Percentiles rank a stretch among this genome's conserved stretches.
phyloP scores from a whole-genome alignment of 2,329 filamentous ascomycete species.

The Seiridium cupressi region DNA sequence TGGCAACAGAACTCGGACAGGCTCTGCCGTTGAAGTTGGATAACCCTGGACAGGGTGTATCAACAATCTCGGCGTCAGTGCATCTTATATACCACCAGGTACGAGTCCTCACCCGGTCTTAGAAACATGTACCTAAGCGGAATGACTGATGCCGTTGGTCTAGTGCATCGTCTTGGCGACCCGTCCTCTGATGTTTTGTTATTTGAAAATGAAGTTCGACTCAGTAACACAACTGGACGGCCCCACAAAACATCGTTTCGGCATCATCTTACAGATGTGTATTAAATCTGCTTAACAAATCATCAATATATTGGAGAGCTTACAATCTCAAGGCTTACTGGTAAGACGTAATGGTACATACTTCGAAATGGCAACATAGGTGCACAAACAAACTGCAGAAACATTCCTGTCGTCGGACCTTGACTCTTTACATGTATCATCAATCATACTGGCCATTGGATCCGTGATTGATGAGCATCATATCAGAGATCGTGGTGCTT shows the following conservation, averaged over 20 bases:
- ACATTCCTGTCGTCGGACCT: conserved; percentile 8
- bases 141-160: too few relatives aligned
- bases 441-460: conserved; percentile 1
- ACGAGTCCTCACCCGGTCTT: background rate
- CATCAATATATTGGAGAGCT: conserved; percentile 35
- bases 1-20: conserved; percentile 28
- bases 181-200: conserved; percentile 28
- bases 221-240: conserved; percentile 13
- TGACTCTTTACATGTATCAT: conserved; percentile 5
- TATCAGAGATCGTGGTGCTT: background rate
- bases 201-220: conserved; percentile 29
- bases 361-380: background rate
- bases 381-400: background rate
- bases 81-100: conserved; percentile 33
- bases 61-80: conserved; percentile 27
- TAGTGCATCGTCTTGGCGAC: conserved; percentile 32
- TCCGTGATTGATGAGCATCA: background rate
- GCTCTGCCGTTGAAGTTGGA: conserved; percentile 27
- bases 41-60: conserved; percentile 22
- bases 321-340: conserved; percentile 4
- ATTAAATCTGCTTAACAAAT: conserved; percentile 31
- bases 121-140: too few relatives aligned
- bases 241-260: conserved; percentile 20
- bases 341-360: background rate
- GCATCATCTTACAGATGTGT: conserved; percentile 31